A percentile compares a stretch with the other conserved stretches of the same genome.
These are phyloP conservation scores for Vitis hybrid DNA, from an alignment of 177 flowering plant genomes.

Conservation along the genomic window DNA sequence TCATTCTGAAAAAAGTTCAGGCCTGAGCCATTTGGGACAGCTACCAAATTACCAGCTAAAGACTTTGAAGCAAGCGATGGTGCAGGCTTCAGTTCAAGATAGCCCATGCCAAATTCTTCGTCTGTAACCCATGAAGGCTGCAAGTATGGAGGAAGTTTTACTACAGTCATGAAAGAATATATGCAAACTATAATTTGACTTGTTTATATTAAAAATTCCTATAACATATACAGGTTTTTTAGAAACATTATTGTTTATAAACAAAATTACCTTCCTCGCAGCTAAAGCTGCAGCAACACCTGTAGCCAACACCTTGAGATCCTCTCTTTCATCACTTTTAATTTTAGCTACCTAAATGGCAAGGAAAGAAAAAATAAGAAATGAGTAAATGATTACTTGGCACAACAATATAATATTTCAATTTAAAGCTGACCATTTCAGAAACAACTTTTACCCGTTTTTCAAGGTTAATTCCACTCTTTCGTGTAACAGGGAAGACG, in stretches of 20 bases:
- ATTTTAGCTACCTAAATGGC: slow-evolving; percentile 81
- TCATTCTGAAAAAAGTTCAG: slow-evolving; percentile 48
- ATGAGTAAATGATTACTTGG: background rate
- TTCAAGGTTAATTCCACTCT: slow-evolving; percentile 95
- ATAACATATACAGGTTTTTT: no score
- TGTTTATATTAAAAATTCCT: no score
- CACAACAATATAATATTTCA: background rate
- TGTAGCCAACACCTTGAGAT: slow-evolving; percentile 96
- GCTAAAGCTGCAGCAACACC: slow-evolving; percentile 98
- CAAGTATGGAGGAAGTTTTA: slow-evolving; percentile 6
- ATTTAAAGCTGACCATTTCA: background rate
- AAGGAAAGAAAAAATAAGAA: background rate
- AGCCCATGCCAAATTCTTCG: slow-evolving; percentile 98
- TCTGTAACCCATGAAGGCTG: slow-evolving; percentile 98
- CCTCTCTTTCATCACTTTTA: slow-evolving; percentile 94
- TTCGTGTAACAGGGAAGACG: slow-evolving; percentile 94
- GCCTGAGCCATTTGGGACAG: slow-evolving; percentile 48
- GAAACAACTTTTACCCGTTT: slow-evolving; percentile 63
- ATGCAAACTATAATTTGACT: no score
- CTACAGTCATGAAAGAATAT: background rate
- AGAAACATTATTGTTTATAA: no score
- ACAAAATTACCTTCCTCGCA: slow-evolving; percentile 65
- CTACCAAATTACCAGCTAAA: slow-evolving; percentile 27
- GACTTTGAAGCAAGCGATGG: slow-evolving; percentile 57
- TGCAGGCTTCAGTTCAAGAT: slow-evolving; percentile 76